Base-by-base conservation (phyloP, 2,329 filamentous ascomycete species). In the Mariannaea sp. region DNA sequence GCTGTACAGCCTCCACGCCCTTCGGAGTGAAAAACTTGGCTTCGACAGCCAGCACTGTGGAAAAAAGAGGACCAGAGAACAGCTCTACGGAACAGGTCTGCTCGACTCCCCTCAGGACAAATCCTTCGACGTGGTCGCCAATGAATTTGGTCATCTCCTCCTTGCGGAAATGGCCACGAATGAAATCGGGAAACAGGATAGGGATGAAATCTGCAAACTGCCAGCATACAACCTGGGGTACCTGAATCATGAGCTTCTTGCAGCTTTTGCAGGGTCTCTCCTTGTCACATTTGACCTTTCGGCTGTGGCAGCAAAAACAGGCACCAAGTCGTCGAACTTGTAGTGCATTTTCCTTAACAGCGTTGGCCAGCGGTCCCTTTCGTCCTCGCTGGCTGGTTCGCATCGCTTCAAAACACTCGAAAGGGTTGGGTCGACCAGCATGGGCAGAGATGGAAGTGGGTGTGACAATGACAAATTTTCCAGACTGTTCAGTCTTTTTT, bases 301-400 rank as follows among this genome's bases (percentile, higher is more conserved):
- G 79, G 52, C 77, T 79, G 62, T 81, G 80, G 62, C 81, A 84
- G 69, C 80, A 82, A 70, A 84, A 84, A 64, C 81, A 84, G 8
- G 81, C 81, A 5, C 81, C 81, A 4, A 74, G 67, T 26, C 80
- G 75, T 13, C 81, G 76, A 9, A 84, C 80, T 49, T 80, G 75
- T 2, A 83, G 71, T 1, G 81, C 81, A 39, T 74, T 78, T 66
- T 81, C 74, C 64, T 82, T 82, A 24, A 75, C 80, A n/a, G 79
- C 76, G 40, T 77, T 73, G 20, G 79, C 77, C 30, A 84, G 67
- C 1, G 81, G 80, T 0, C 81, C 81, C 62, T 84, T 84, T 45
- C 81, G 75, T 2, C 81, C 81, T 49, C 79, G 75, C 56, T 82
- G 80, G 7, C 79, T 78, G 5, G 77, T 75, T 19, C 78, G 73